Base-by-base conservation (phyloP, 2,329 filamentous ascomycete genomes). In the Aspergillus texensis region DNA sequence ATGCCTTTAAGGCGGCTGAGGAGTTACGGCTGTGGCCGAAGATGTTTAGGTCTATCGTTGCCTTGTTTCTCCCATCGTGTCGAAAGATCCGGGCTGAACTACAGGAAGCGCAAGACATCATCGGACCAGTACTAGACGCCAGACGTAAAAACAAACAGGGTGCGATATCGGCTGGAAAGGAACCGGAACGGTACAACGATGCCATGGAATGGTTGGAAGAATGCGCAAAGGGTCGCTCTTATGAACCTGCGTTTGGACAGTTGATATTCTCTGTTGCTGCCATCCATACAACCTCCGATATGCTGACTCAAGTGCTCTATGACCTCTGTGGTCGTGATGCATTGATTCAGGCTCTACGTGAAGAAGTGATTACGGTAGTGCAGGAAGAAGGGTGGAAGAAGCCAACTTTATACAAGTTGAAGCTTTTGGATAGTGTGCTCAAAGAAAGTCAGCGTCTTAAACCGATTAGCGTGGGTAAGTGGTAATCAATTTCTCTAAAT, bases 381-480 rank as follows among this genome's bases (percentile, higher is more conserved):
- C 45, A 54, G 9, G 56, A 61, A 11, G 58, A 70, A 3, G 75
- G 72, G 0, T 78, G 73, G 73, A 74, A 69, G 28, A 79, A 79
- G 65, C 73, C 72, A 1, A 65, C 75, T 0, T 67, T 82, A 1
- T 77, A 75, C 61, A 77, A 78, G 56, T 64, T 82, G 58, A 77
- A 76, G 62, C 70, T 81, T 2, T 63, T 82, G 65, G 80, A 82
- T 66, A 82, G 80, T 57, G 72, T 77, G 2, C 67, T 82, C 61
- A 81, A 81, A 56, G 79, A 82, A 64, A 71, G 61, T 8, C 74
- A 76, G 53, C 70, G 80, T 3, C 24, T 76, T 26, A 74, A 74
- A 34, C 73, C 74, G 2, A 28, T 67, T n/a, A 58, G 56, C 12
- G 57, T 73, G 1, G 55, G 68, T 71, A 48, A 65, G 58, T 41